Conservation (phyloP, 305 asterid species). For the Fraxinus ornus region DNA sequence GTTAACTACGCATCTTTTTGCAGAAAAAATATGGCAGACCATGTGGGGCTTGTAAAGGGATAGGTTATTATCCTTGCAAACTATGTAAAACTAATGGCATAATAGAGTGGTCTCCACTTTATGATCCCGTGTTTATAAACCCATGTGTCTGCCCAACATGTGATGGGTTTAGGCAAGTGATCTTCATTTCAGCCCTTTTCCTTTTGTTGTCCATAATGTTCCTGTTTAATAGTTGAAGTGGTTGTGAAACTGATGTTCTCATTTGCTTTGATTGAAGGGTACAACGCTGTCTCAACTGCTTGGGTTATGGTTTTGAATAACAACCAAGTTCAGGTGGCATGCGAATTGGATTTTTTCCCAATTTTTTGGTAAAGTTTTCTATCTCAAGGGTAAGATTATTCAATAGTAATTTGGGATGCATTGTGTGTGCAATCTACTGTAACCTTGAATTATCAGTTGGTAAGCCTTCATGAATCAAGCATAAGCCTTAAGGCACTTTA, state of each 20-base stretch:
- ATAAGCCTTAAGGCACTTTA: neutral
- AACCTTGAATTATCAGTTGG: neutral
- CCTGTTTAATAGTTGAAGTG: neutral
- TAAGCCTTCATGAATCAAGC: neutral
- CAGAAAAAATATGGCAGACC: constrained; percentile 52
- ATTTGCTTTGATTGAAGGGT: constrained; percentile 50
- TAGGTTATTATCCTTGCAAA: constrained; percentile 68
- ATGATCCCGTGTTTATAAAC: constrained; percentile 73
- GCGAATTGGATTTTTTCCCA: neutral
- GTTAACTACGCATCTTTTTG: constrained; percentile 21
- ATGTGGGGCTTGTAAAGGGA: constrained; percentile 59
- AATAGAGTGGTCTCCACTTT: constrained; percentile 76
- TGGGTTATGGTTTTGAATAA: constrained; percentile 55
- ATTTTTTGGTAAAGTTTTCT: neutral
- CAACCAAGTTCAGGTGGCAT: constrained; percentile 10
- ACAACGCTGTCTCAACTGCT: constrained; percentile 83
- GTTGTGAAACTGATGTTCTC: constrained; percentile 6
- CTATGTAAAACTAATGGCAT: constrained; percentile 70
- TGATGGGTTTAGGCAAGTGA: constrained; percentile 72
- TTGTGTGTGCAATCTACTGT: neutral
- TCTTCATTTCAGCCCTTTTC: constrained; percentile 1
- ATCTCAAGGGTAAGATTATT: neutral
- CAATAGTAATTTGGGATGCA: neutral
- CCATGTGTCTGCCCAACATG: constrained; percentile 97
- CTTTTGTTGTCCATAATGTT: neutral